Evolutionary conservation across 2,329 filamentous ascomycete genomes (phyloP).

Genomic region (Sarocladium kiliense): DNA sequence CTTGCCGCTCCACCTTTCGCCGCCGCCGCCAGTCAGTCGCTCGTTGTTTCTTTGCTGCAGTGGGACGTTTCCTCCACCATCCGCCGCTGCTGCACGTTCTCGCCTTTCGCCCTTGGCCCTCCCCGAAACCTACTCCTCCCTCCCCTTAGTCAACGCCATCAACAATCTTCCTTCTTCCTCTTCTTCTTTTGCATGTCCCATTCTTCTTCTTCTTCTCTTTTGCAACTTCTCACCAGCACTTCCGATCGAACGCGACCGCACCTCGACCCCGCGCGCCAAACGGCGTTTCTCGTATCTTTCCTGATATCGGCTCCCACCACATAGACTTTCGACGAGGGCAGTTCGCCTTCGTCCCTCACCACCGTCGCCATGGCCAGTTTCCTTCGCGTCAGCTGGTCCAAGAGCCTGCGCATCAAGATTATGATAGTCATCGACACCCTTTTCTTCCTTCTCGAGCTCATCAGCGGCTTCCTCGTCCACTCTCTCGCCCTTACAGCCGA

Average conservation of each 20-base stretch:
- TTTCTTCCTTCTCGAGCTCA: slow-evolving; percentile 88
- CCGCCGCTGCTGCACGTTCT: neutral
- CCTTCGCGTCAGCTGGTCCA: slow-evolving; percentile 75
- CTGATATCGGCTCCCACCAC: neutral
- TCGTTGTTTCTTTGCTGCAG: neutral
- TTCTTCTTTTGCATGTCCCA: neutral
- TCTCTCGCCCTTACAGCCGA: slow-evolving; percentile 93
- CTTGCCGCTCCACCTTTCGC: neutral
- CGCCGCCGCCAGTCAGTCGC: neutral
- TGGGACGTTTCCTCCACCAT: neutral
- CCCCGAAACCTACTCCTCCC: slow-evolving; percentile 2
- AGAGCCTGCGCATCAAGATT: slow-evolving; percentile 85
- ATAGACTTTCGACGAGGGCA: neutral
- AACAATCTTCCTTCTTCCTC: neutral
- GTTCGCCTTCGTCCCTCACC: neutral
- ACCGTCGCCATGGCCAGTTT: slow-evolving; percentile 21
- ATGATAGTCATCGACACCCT: slow-evolving; percentile 84
- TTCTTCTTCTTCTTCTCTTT: slow-evolving; percentile 2
- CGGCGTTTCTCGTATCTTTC: neutral
- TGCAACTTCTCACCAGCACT: slow-evolving; percentile 13
- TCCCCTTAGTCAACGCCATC: neutral
- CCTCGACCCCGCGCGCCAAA: neutral
- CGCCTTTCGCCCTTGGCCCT: neutral
- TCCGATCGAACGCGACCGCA: neutral
- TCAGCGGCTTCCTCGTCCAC: slow-evolving; percentile 78